These are phyloP conservation scores for Psilocybe cyanescens DNA, from an alignment of 768 basidiomycete genomes.

Conservation along the genomic window DNA sequence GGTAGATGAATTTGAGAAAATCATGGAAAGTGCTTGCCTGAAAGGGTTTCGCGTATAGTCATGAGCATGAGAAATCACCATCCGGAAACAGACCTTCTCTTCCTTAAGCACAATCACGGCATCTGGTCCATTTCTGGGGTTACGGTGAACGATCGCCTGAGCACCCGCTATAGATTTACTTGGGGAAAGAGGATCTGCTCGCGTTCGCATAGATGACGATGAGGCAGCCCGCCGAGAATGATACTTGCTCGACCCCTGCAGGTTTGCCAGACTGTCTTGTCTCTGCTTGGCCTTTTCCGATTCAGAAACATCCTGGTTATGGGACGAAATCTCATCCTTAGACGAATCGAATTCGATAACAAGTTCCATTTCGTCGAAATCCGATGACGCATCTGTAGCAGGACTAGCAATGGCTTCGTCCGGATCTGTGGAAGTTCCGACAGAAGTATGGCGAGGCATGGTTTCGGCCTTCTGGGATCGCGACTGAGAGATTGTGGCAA, in stretches of 20 bases:
- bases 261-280: conserved; percentile 61
- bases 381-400: conserved; percentile 36
- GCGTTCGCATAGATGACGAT: neutral
- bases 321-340: conserved; percentile 41
- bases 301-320: conserved; percentile 31
- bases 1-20: conserved; percentile 92
- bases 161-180: conserved; percentile 29
- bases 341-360: conserved; percentile 38
- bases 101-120: conserved; percentile 91
- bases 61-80: neutral
- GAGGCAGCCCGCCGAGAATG: neutral
- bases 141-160: conserved; percentile 44
- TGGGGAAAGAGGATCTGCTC: neutral
- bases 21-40: conserved; percentile 89
- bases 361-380: conserved; percentile 49
- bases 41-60: neutral
- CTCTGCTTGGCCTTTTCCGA: conserved; percentile 37
- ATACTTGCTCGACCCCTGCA: conserved; percentile 43
- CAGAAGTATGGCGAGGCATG: neutral
- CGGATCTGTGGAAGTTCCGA: conserved; percentile 50
- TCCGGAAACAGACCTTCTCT: conserved; percentile 58
- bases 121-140: conserved; percentile 60
- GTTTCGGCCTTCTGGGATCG: conserved; percentile 18
- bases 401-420: conserved; percentile 28
- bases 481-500: conserved; percentile 84